phyloP scores from a whole-genome alignment of 2,329 filamentous ascomycete species.

The Calcarisporium arbuscula region DNA sequence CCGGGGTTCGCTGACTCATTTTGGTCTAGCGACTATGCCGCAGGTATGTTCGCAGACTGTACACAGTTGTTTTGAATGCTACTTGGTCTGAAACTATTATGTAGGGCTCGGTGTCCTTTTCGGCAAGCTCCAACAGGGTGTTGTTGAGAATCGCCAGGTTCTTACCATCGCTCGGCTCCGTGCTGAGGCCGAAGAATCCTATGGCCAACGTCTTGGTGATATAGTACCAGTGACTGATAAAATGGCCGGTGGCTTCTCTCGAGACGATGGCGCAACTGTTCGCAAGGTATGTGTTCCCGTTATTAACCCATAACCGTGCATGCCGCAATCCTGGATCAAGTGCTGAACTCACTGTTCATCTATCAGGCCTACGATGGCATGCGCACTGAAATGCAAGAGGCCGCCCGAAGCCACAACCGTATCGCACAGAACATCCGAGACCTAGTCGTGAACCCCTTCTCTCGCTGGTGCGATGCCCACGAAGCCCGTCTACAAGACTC shows the following conservation, averaged over 20 bases:
- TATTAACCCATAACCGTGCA: background rate
- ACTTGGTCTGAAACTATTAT: constrained; percentile 10
- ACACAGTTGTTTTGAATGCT: no score
- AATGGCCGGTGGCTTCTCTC: constrained; percentile 73
- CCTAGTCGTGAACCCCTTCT: constrained; percentile 88
- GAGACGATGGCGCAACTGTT: constrained; percentile 92
- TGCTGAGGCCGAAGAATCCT: constrained; percentile 89
- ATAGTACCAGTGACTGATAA: constrained; percentile 80
- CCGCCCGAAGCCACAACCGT: constrained; percentile 83
- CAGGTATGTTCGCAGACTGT: constrained; percentile 52
- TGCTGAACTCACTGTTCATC: constrained; percentile 11
- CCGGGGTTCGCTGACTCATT: constrained; percentile 91
- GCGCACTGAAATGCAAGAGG: constrained; percentile 86
- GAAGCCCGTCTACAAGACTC: constrained; percentile 86
- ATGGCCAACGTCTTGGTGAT: constrained; percentile 72
- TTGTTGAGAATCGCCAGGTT: constrained; percentile 90
- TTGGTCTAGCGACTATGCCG: constrained; percentile 97
- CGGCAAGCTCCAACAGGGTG: constrained; percentile 91
- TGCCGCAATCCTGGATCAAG: background rate
- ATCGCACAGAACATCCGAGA: constrained; percentile 96
- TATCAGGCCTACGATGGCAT: constrained; percentile 89
- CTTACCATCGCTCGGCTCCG: constrained; percentile 87
- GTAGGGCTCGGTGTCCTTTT: constrained; percentile 85
- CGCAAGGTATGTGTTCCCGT: constrained; percentile 63
- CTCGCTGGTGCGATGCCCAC: constrained; percentile 94